A percentile compares a stretch with the other conserved stretches of the same genome.
These are phyloP conservation scores for Talaromyces piceae DNA, from an alignment of 2,329 filamentous ascomycete genomes.

Conservation along the genomic window DNA sequence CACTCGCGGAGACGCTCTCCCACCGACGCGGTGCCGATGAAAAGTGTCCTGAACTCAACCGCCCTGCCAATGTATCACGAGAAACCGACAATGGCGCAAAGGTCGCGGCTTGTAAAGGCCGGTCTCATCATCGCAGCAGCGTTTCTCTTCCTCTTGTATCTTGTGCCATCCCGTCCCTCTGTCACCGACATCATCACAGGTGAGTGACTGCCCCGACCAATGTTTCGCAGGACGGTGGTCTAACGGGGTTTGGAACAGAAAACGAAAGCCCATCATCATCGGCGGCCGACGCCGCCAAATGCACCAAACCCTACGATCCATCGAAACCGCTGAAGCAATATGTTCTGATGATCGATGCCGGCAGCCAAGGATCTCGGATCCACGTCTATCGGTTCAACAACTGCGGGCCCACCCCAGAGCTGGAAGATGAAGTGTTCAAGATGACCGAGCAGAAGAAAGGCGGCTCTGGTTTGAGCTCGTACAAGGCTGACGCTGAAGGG, in stretches of 20 bases:
- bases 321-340: slow-evolving; percentile 95
- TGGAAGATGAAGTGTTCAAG: slow-evolving; percentile 87
- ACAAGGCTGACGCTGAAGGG: slow-evolving; percentile 73
- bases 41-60: slow-evolving; percentile 41
- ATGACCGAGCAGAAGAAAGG: slow-evolving; percentile 83
- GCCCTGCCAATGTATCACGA: slow-evolving; percentile 26
- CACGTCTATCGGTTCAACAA: slow-evolving; percentile 99
- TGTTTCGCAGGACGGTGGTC: background rate
- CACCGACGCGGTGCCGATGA: slow-evolving; percentile 40
- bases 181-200: slow-evolving; percentile 19
- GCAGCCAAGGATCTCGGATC: slow-evolving; percentile 94
- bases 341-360: slow-evolving; percentile 97
- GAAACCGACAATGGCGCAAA: slow-evolving; percentile 52
- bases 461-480: slow-evolving; percentile 74
- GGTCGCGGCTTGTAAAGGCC: slow-evolving; percentile 54
- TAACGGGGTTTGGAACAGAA: background rate
- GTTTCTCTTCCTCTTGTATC: slow-evolving; percentile 50
- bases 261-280: slow-evolving; percentile 28
- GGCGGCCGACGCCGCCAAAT: slow-evolving; percentile 59
- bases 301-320: slow-evolving; percentile 73
- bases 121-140: slow-evolving; percentile 53
- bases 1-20: slow-evolving; percentile 46
- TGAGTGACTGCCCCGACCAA: slow-evolving; percentile 12
- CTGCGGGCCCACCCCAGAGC: slow-evolving; percentile 87
- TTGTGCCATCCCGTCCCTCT: slow-evolving; percentile 36